phyloP scores from a whole-genome alignment of 805 yeast genomes.

The Ogataea henricii region DNA sequence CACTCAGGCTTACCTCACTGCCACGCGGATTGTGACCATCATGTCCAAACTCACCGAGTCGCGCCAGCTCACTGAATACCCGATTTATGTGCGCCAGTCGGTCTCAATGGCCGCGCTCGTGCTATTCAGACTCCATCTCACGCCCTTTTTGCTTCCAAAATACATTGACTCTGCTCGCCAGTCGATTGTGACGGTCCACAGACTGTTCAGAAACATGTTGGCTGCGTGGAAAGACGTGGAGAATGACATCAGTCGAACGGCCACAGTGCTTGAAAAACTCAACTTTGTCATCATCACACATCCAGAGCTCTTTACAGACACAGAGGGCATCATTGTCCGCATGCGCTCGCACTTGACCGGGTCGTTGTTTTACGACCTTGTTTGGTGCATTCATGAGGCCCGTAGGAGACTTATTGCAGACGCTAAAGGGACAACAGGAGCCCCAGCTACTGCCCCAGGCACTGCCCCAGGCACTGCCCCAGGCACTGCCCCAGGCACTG shows the following conservation, averaged over 20 bases:
- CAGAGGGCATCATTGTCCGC: slow-evolving; percentile 74
- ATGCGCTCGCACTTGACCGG: slow-evolving; percentile 94
- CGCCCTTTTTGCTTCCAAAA: slow-evolving; percentile 70
- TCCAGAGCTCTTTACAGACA: slow-evolving; percentile 76
- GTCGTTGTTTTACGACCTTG: slow-evolving; percentile 85
- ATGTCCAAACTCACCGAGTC: slow-evolving; percentile 70
- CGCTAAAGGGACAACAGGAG: slow-evolving; percentile 29
- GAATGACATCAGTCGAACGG: slow-evolving; percentile 88
- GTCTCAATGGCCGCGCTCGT: slow-evolving; percentile 78
- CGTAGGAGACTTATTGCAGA: slow-evolving; percentile 63
- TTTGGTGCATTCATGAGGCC: slow-evolving; percentile 95
- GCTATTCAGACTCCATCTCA: slow-evolving; percentile 77
- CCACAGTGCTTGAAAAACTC: slow-evolving; percentile 84
- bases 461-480: slow-evolving; percentile 10
- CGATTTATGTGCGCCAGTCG: slow-evolving; percentile 85
- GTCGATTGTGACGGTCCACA: slow-evolving; percentile 88
- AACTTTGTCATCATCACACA: slow-evolving; percentile 85
- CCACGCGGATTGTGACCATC: slow-evolving; percentile 80
- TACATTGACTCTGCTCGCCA: slow-evolving; percentile 89
- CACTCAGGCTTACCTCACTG: slow-evolving; percentile 74
- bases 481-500: slow-evolving; percentile 20
- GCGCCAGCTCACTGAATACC: slow-evolving; percentile 75
- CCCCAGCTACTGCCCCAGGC: slow-evolving; percentile 17
- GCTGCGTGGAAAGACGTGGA: slow-evolving; percentile 91
- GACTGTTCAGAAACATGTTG: slow-evolving; percentile 81